These are phyloP conservation scores for Thelephora terrestris DNA, from an alignment of 1,284 basidiomycete species.

Conservation along the genomic window DNA sequence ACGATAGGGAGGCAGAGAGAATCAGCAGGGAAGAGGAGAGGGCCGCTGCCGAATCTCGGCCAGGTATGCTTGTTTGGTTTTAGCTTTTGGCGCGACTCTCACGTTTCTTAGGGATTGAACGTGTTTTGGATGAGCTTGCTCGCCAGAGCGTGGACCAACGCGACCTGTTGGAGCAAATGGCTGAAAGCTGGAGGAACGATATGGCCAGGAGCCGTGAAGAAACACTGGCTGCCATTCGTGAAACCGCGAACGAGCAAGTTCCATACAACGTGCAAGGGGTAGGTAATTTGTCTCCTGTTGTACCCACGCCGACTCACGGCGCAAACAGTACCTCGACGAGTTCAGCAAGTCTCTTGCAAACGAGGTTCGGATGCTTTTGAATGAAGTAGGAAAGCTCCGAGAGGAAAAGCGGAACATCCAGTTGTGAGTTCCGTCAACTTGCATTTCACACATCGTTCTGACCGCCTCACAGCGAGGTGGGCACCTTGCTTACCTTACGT, in stretches of 20 bases:
- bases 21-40: slow-evolving; percentile 40
- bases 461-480: slow-evolving; percentile 45
- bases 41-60: slow-evolving; percentile 24
- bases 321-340: slow-evolving; percentile 57
- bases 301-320: slow-evolving; percentile 6
- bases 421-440: slow-evolving; percentile 42
- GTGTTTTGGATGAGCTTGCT: slow-evolving; percentile 8
- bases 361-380: slow-evolving; percentile 69
- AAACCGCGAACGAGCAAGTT: slow-evolving; percentile 60
- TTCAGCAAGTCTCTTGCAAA: slow-evolving; percentile 69
- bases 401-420: slow-evolving; percentile 63
- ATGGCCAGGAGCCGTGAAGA: slow-evolving; percentile 50
- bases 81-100: neutral
- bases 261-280: slow-evolving; percentile 71
- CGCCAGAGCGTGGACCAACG: slow-evolving; percentile 8
- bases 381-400: slow-evolving; percentile 66
- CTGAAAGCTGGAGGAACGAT: slow-evolving; percentile 43
- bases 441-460: slow-evolving; percentile 1
- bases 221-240: slow-evolving; percentile 48
- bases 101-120: slow-evolving; percentile 8
- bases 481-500: slow-evolving; percentile 51
- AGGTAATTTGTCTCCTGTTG: slow-evolving; percentile 16
- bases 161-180: slow-evolving; percentile 12
- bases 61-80: slow-evolving; percentile 4
- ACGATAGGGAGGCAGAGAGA: slow-evolving; percentile 41